Conservation (phyloP, 352 stramenopile genomes). For the Lagenidium giganteum region DNA sequence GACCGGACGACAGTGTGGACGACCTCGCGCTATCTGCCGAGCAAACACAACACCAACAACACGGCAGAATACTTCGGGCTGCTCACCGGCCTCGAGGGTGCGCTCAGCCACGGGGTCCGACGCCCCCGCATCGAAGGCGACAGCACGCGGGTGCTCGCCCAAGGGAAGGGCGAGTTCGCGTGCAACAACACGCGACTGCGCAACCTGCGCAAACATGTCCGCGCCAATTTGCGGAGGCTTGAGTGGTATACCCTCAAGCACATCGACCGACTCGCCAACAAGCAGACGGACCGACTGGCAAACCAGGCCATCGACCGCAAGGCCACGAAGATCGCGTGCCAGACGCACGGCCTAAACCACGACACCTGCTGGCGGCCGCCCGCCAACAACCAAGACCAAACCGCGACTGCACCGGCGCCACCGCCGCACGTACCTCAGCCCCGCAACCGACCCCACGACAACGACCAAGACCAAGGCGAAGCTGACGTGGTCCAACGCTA, state of each 20-base stretch:
- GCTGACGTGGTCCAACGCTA: no score
- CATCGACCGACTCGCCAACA: conserved; percentile 7
- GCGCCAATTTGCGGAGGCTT: neutral
- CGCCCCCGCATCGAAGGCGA: conserved; percentile 3
- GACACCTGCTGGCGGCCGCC: neutral
- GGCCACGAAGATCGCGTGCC: neutral
- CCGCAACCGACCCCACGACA: no score
- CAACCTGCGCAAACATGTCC: conserved; percentile 4
- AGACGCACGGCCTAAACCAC: neutral
- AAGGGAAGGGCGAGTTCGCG: conserved; percentile 4
- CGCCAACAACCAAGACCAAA: neutral
- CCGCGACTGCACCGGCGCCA: neutral
- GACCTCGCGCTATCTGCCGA: neutral
- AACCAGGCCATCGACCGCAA: conserved; percentile 7
- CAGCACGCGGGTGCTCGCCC: conserved; percentile 1
- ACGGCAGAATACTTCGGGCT: conserved; percentile 20
- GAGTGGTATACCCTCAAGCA: neutral
- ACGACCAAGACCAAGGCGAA: no score
- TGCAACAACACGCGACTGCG: conserved; percentile 5
- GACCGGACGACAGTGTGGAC: neutral
- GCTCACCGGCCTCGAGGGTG: conserved; percentile 9
- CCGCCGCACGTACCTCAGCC: neutral
- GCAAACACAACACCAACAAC: conserved; percentile 19
- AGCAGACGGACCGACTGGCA: conserved; percentile 9
- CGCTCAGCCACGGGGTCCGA: neutral